Evolutionary conservation across 192 early-diverging fungal genomes (phyloP).

Genomic region (Podochytrium sp.): DNA sequence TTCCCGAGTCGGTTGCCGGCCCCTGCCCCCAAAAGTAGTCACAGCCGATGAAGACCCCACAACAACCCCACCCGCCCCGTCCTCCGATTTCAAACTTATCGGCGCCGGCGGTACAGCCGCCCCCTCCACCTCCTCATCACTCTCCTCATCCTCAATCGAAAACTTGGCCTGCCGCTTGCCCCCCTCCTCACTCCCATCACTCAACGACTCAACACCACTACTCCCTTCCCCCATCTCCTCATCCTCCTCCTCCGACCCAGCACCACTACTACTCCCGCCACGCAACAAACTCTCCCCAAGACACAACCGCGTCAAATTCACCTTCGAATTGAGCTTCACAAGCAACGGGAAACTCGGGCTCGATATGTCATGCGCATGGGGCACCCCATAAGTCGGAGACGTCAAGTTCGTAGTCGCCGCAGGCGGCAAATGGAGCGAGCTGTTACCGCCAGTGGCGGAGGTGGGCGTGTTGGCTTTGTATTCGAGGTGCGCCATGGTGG

Average conservation of each 20-base stretch:
- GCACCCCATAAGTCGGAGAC: neutral
- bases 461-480: too few relatives aligned
- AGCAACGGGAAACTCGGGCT: conserved; percentile 10
- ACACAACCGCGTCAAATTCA: conserved; percentile 15
- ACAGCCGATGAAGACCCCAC: too few relatives aligned
- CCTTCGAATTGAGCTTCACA: conserved; percentile 16
- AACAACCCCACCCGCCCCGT: conserved; percentile 1
- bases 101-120: neutral
- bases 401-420: neutral
- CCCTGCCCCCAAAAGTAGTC: too few relatives aligned
- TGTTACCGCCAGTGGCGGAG: too few relatives aligned
- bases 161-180: neutral
- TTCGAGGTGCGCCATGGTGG: too few relatives aligned
- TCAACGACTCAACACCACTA: neutral
- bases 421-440: too few relatives aligned
- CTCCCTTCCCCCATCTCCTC: neutral
- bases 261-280: neutral
- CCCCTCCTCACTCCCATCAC: neutral
- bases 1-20: too few relatives aligned
- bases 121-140: conserved; percentile 5
- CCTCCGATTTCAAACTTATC: neutral
- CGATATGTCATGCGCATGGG: conserved; percentile 24
- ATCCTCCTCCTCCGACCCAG: neutral
- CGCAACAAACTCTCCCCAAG: neutral
- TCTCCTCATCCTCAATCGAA: neutral